Evolutionary conservation across 2,329 filamentous ascomycete species (phyloP).

Genomic region (Sarocladiaceae sp.): DNA sequence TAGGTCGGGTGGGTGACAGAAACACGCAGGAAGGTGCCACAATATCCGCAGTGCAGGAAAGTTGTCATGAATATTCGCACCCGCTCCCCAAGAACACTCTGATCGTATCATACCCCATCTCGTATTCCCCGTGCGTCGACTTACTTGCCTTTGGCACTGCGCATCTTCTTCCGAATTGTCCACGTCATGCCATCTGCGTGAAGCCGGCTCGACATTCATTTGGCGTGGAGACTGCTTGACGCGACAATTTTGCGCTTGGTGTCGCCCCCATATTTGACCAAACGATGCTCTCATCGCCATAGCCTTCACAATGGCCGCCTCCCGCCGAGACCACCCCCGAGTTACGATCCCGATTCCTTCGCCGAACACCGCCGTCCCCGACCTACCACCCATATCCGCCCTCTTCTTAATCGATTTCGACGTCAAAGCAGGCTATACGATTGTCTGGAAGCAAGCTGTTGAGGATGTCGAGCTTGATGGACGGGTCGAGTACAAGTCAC

Average conservation of each 20-base stretch:
- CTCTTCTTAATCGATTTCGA: slow-evolving; percentile 90
- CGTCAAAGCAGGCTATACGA: slow-evolving; percentile 85
- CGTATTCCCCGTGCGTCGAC: neutral
- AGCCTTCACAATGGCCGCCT: slow-evolving; percentile 31
- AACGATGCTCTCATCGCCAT: slow-evolving; percentile 10
- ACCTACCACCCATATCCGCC: slow-evolving; percentile 54
- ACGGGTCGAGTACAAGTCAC: slow-evolving; percentile 90
- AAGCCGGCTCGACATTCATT: too few species aligned
- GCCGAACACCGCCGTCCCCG: slow-evolving; percentile 21
- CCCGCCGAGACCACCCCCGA: slow-evolving; percentile 31
- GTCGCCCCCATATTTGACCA: neutral
- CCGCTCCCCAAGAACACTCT: neutral
- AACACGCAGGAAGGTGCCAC: too few species aligned
- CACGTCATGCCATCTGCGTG: neutral
- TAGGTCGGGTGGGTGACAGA: too few species aligned
- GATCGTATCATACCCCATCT: neutral
- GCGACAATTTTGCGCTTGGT: neutral
- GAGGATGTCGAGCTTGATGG: slow-evolving; percentile 73
- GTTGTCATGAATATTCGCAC: too few species aligned
- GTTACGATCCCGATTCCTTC: slow-evolving; percentile 28
- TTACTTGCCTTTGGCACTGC: too few species aligned
- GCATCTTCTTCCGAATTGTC: neutral
- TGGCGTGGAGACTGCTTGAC: neutral
- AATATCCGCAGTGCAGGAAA: too few species aligned
- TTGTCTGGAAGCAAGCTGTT: slow-evolving; percentile 78